Evolutionary conservation across 139 green algal species (phyloP).

Genomic region (Coccomyxa sp.): DNA sequence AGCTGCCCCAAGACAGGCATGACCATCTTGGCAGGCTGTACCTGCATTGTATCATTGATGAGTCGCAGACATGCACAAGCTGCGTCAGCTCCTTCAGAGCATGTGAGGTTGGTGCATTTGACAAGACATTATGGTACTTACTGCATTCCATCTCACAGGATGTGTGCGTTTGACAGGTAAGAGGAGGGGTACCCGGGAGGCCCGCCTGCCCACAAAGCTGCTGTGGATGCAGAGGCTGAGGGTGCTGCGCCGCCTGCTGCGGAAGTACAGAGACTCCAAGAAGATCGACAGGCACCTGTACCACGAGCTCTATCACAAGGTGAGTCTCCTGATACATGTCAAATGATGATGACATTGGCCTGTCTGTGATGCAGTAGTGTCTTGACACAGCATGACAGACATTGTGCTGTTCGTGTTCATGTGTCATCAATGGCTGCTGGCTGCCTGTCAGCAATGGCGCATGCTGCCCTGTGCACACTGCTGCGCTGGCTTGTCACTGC

Average conservation of each 20-base stretch:
- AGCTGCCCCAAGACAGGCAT: too few relatives aligned
- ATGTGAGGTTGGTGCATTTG: not conserved
- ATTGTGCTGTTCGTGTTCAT: not conserved
- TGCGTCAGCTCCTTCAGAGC: not conserved
- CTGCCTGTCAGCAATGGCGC: not conserved
- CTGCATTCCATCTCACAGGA: too few relatives aligned
- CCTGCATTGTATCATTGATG: too few relatives aligned
- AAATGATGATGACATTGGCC: not conserved
- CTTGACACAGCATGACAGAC: not conserved
- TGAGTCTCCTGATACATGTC: slow-evolving; percentile 11
- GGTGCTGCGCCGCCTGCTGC: slow-evolving; percentile 93
- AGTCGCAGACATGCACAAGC: not conserved
- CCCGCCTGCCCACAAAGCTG: slow-evolving; percentile 94
- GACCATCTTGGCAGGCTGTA: too few relatives aligned
- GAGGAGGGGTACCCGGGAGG: slow-evolving; percentile 94
- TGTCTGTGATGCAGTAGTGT: not conserved
- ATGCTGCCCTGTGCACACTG: too few relatives aligned
- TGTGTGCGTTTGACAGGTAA: slow-evolving; percentile 71
- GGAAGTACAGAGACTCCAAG: slow-evolving; percentile 98
- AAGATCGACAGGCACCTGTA: slow-evolving; percentile 99
- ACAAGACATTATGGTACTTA: too few relatives aligned
- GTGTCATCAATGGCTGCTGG: not conserved
- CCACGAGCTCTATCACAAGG: slow-evolving; percentile 97
- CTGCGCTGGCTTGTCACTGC: too few relatives aligned
- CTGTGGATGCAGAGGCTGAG: slow-evolving; percentile 96